phyloP scores from a whole-genome alignment of 1,139 yeast genomes.

The Yamadazyma dushanensis region DNA sequence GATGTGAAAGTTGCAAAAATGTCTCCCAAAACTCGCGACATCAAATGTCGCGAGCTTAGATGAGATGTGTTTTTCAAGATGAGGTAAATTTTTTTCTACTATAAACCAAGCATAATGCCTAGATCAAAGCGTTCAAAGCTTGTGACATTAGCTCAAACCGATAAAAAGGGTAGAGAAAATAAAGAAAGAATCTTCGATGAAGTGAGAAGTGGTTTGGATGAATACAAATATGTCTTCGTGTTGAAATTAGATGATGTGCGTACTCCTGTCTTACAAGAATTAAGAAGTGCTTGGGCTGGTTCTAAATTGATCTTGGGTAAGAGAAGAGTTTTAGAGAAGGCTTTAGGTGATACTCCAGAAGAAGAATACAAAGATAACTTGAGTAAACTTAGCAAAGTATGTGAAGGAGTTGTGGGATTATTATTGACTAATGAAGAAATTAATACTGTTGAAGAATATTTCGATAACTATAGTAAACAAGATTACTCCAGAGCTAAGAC shows the following conservation, averaged over 20 bases:
- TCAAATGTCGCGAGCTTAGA: conserved; percentile 5
- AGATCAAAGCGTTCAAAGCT: conserved; percentile 92
- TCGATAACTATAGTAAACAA: conserved; percentile 69
- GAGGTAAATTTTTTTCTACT: conserved; percentile 6
- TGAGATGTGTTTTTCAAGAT: conserved; percentile 9
- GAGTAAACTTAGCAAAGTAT: conserved; percentile 59
- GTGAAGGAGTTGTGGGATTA: conserved; percentile 79
- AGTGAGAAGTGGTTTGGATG: conserved; percentile 78
- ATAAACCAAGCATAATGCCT: conserved; percentile 61
- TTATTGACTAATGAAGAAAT: conserved; percentile 86
- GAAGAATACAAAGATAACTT: conserved; percentile 89
- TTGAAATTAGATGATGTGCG: conserved; percentile 89
- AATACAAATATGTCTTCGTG: conserved; percentile 78
- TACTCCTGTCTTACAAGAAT: conserved; percentile 91
- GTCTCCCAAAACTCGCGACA: no score
- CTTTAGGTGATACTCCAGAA: conserved; percentile 82
- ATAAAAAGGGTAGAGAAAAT: conserved; percentile 91
- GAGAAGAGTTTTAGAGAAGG: conserved; percentile 89
- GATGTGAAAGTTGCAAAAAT: conserved; percentile 4
- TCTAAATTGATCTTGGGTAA: conserved; percentile 88
- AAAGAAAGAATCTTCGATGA: conserved; percentile 90
- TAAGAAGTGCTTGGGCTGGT: conserved; percentile 89
- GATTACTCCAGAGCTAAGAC: conserved; percentile 93
- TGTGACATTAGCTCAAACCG: conserved; percentile 95
- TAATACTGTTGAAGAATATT: conserved; percentile 81